These are phyloP conservation scores for Lepiota brunneoincarnata DNA, from an alignment of 768 basidiomycete species.

Conservation along the genomic window DNA sequence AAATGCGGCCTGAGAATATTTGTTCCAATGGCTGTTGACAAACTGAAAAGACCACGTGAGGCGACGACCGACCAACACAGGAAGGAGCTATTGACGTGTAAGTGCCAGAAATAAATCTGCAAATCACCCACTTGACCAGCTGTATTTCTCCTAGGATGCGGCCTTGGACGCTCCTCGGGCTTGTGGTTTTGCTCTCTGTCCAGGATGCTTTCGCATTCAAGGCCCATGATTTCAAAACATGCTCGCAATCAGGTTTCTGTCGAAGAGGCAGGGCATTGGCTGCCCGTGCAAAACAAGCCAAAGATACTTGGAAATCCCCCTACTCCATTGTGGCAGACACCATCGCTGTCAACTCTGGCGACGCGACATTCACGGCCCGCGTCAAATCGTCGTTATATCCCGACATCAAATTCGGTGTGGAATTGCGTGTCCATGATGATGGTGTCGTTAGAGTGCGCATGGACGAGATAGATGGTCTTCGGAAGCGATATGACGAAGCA, in stretches of 20 bases:
- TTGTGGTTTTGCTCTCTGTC: conserved; percentile 31
- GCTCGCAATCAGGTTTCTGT: conserved; percentile 94
- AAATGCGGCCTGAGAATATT: background rate
- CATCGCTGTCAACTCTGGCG: conserved; percentile 47
- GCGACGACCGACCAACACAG: background rate
- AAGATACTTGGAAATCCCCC: conserved; percentile 74
- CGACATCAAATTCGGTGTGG: conserved; percentile 75
- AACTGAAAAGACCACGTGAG: conserved; percentile 9
- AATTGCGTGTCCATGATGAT: conserved; percentile 82
- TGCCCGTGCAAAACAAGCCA: conserved; percentile 59
- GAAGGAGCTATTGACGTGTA: conserved; percentile 9
- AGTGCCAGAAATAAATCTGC: background rate
- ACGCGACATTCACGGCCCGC: conserved; percentile 68
- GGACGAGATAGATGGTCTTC: conserved; percentile 80
- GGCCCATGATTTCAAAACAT: conserved; percentile 89
- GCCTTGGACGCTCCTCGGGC: conserved; percentile 32
- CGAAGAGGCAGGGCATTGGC: conserved; percentile 81
- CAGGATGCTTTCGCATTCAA: conserved; percentile 59
- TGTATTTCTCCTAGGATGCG: conserved; percentile 26
- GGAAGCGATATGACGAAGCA: conserved; percentile 89
- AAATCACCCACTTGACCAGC: background rate
- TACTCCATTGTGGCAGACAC: conserved; percentile 70
- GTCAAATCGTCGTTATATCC: conserved; percentile 84
- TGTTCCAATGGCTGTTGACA: background rate
- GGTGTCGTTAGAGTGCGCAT: conserved; percentile 90